Conservation (phyloP, 2,329 filamentous ascomycete species). For the Corynespora cassiicola region DNA sequence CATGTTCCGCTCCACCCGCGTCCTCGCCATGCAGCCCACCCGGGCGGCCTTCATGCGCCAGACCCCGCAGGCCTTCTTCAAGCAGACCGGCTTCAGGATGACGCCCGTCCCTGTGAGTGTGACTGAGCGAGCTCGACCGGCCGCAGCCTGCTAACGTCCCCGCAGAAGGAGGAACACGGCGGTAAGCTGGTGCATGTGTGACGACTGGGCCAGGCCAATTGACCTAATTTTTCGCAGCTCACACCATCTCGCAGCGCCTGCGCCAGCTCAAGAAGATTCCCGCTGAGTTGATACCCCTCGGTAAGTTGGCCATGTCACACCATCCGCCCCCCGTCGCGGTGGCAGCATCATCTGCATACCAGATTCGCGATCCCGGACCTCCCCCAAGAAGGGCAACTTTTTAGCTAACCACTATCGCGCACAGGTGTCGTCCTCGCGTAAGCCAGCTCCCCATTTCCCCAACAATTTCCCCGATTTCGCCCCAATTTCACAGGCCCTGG, state of each 20-base stretch:
- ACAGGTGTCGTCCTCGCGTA: slow-evolving; percentile 86
- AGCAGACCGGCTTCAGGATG: slow-evolving; percentile 57
- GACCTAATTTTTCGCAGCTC: slow-evolving; percentile 64
- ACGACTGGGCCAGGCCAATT: too few relatives aligned
- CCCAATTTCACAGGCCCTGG: too few relatives aligned
- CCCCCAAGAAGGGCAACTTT: too few relatives aligned
- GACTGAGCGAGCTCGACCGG: slow-evolving; percentile 10
- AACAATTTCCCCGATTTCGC: slow-evolving; percentile 14
- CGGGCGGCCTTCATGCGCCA: slow-evolving; percentile 47
- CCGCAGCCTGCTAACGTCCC: slow-evolving; percentile 47
- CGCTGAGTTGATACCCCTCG: slow-evolving; percentile 91
- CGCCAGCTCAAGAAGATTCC: slow-evolving; percentile 89
- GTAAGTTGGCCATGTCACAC: slow-evolving; percentile 65
- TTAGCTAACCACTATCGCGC: slow-evolving; percentile 2
- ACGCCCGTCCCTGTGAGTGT: slow-evolving; percentile 74
- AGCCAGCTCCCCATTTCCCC: slow-evolving; percentile 46
- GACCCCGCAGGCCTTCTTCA: slow-evolving; percentile 43
- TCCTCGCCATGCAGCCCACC: slow-evolving; percentile 45
- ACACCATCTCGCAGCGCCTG: slow-evolving; percentile 95
- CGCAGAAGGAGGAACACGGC: slow-evolving; percentile 68
- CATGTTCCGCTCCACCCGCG: slow-evolving; percentile 50
- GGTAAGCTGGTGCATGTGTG: too few relatives aligned
- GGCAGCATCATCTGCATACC: too few relatives aligned
- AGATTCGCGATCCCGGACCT: neutral
- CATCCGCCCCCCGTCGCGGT: too few relatives aligned